Conservation (phyloP, 2,329 filamentous ascomycete species). For the Neofusicoccum sp. region DNA sequence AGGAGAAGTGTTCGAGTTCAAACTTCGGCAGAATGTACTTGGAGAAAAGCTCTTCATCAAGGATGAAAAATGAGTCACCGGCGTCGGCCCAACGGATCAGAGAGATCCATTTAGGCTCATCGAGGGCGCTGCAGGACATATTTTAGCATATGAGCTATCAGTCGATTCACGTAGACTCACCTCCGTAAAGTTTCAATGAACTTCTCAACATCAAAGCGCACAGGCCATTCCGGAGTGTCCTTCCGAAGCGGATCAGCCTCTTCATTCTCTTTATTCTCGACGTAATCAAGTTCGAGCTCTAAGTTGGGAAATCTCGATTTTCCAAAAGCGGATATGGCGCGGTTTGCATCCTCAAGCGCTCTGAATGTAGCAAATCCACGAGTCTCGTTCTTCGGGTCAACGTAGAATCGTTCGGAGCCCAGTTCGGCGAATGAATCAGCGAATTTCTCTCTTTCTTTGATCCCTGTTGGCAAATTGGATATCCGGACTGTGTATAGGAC, state of each 20-base stretch:
- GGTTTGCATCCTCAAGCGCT: slow-evolving; percentile 19
- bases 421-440: neutral
- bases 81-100: neutral
- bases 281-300: neutral
- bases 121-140: neutral
- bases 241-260: neutral
- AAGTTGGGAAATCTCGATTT: slow-evolving; percentile 22
- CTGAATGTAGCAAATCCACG: slow-evolving; percentile 25
- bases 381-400: neutral
- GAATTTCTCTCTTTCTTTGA: neutral
- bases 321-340: slow-evolving; percentile 25
- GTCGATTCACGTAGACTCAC: slow-evolving; percentile 79
- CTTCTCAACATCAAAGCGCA: neutral
- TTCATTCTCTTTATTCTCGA: neutral
- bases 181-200: no score
- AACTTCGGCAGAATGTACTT: neutral
- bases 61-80: neutral
- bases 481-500: neutral
- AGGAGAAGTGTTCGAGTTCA: neutral
- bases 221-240: neutral
- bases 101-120: neutral
- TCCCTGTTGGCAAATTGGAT: neutral
- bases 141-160: slow-evolving; percentile 46
- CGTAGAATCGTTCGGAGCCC: neutral
- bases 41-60: neutral